Evolutionary conservation across 2,329 filamentous ascomycete genomes (phyloP), one percentile per base, ranked within the genome.

Genomic region (Microsporum audouinii): DNA sequence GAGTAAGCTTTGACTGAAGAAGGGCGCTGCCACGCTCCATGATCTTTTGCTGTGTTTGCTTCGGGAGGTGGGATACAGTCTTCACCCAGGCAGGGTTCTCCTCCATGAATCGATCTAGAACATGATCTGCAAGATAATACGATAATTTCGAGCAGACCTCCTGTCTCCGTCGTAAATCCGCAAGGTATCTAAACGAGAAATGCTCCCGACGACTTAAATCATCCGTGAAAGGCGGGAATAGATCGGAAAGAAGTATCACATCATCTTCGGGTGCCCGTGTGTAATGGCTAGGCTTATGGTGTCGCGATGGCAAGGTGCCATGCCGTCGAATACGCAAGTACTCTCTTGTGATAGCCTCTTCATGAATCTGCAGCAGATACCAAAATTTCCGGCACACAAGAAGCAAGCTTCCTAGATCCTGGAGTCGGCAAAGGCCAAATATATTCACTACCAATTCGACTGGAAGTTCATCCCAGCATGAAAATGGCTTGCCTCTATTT

Each of bases 201-300:
- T 73, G 66, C 60, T 75, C 69, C 8, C 34, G 31, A 33, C 23
- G n/a, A 8, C 71, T 71, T 45, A 70, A 69, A 8, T 70, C 70
- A 45, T 71, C 71, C 43, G 70, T 71, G 4, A 69, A 65, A 0
- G 75, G 75, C 3, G 72, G 74, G 57, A 77, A 77, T 5, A 77
- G 66, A 63, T 77, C 75, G 8, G 75, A 76, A 14, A 77, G 66
- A 29, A 77, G 70, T 41, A 77, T 71, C 39, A 75, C 74, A 66
- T 77, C 73, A 61, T 77, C 75, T 63, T 74, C 69, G 3, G 75
- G 74, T 43, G 72, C 73, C 51, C 74, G 69, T 38, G 73, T 76
- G 65, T 76, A 75, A 27, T 64, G 70, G 56, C 67, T 68, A 39
- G 71, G 70, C 60, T 65, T 64, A 49, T 72, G 68, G 47, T 74